Evolutionary conservation across 768 basidiomycete genomes (phyloP), one percentile per base, ranked within the genome.

Genomic region (Tulasnella sp.): DNA sequence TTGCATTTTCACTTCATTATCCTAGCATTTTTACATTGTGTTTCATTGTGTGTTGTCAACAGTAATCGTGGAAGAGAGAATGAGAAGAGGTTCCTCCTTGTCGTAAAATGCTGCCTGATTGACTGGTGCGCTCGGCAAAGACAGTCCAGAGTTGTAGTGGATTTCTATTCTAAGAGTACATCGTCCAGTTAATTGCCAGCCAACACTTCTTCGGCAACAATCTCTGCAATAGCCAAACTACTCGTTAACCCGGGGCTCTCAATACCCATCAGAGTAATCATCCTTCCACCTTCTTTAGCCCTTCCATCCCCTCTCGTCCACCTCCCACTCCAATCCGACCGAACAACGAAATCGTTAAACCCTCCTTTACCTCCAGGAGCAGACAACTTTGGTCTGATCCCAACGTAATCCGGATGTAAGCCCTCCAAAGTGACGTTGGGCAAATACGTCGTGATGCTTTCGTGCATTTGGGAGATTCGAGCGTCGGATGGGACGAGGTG

Each of bases 231-330:
- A 3, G 93, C 95, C 79, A 99, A 87, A 80, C 89, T 88, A 12
- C 92, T 88, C 4, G 97, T 99, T 81, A 99, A 83, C 0, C 97
- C 97, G 0, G 97, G 97, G 78, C 91, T 93, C 81, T 97, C 95
- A 78, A 99, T 95, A 0, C 96, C 95, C 81, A 95, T 82, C 77
- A 97, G 83, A 81, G 90, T 95, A 79, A 98, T 86, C 90, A 99
- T 91, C 45, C 79, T 80, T 71, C 71, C 78, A 40, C 82, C 81
- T 68, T 78, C 81, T 72, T 75, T 71, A n/a, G 36, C 49, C 49
- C 75, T 68, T 37, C 37, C 42, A 36, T 49, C 67, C 39, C 67
- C 77, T 25, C 77, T 40, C 36, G 40, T 52, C 52, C 36, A 72
- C 25, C 85, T 82, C n/a, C 83, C 82, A 0, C 88, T 86, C 80